Conservation (phyloP, 805 yeast genomes). For the Maudiozyma bulderi region DNA sequence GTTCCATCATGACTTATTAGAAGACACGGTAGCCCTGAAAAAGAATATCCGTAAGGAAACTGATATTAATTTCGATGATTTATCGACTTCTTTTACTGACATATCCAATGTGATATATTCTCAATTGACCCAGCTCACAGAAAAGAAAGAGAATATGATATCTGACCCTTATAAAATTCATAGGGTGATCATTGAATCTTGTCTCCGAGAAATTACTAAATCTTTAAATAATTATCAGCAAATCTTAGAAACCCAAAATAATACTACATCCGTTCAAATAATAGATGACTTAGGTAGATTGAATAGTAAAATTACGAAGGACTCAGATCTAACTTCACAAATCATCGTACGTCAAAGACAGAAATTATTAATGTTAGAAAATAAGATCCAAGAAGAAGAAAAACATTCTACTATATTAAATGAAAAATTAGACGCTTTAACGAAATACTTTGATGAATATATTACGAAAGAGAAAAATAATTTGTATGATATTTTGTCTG, state of each 20-base stretch:
- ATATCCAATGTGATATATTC: neutral
- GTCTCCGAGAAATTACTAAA: conserved; percentile 1
- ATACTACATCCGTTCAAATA: neutral
- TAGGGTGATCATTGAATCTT: neutral
- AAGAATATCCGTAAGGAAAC: no score
- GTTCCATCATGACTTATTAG: neutral
- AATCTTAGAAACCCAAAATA: neutral
- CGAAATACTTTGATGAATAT: conserved; percentile 8
- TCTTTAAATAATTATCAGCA: neutral
- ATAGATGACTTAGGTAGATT: neutral
- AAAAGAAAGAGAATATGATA: neutral
- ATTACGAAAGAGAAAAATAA: conserved; percentile 7
- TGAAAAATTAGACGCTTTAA: conserved; percentile 5
- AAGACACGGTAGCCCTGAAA: no score
- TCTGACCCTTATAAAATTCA: neutral
- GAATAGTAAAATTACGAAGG: neutral
- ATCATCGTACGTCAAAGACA: neutral
- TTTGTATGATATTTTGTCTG: conserved; percentile 2
- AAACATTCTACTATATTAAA: conserved; percentile 1
- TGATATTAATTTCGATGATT: neutral
- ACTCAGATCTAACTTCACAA: neutral
- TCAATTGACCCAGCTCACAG: neutral
- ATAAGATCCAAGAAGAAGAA: neutral
- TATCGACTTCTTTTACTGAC: neutral
- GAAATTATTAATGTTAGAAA: neutral